A percentile compares a stretch with the other conserved stretches of the same genome.
Evolutionary conservation across 2,329 filamentous ascomycete genomes (phyloP).

Genomic region (Diaporthe batatas): DNA sequence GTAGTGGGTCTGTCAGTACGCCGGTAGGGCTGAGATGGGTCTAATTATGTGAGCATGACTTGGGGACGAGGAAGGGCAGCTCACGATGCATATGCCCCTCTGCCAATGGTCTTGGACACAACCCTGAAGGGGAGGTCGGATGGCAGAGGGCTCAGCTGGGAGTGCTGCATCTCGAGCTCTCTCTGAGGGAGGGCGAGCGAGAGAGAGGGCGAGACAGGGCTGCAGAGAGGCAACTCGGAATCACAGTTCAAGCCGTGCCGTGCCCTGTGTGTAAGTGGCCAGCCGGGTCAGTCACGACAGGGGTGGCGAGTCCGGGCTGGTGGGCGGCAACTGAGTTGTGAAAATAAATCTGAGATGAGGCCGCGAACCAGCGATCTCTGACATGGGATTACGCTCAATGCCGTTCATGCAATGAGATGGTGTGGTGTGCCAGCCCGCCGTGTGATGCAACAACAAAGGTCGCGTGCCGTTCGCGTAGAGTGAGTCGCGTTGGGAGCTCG

Average conservation of each 20-base stretch:
- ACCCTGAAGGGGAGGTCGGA: constrained; percentile 90
- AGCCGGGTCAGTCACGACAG: constrained; percentile 15
- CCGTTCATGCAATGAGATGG: constrained; percentile 16
- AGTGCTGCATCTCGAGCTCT: constrained; percentile 70
- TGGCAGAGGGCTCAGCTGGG: constrained; percentile 90
- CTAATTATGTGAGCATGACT: constrained; percentile 38
- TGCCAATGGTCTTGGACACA: constrained; percentile 95
- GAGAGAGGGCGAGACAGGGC: not conserved
- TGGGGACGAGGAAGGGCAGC: constrained; percentile 45
- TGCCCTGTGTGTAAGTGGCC: constrained; percentile 16
- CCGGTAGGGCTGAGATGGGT: constrained; percentile 33
- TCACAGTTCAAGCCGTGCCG: constrained; percentile 7
- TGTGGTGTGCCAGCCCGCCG: constrained; percentile 6
- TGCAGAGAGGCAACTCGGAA: constrained; percentile 31
- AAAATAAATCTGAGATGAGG: constrained; percentile 23
- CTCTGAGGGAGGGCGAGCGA: too few relatives aligned
- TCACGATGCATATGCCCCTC: constrained; percentile 97
- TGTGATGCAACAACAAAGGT: constrained; percentile 18
- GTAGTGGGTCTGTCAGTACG: constrained; percentile 46
- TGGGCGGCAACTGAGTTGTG: constrained; percentile 13
- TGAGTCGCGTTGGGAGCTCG: constrained; percentile 36
- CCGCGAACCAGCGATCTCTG: constrained; percentile 10
- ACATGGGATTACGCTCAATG: constrained; percentile 1
- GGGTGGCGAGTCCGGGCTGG: constrained; percentile 10
- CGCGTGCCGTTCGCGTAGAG: constrained; percentile 42